Evolutionary conservation across 768 basidiomycete genomes (phyloP).

Genomic region (Lactarius deliciosus): DNA sequence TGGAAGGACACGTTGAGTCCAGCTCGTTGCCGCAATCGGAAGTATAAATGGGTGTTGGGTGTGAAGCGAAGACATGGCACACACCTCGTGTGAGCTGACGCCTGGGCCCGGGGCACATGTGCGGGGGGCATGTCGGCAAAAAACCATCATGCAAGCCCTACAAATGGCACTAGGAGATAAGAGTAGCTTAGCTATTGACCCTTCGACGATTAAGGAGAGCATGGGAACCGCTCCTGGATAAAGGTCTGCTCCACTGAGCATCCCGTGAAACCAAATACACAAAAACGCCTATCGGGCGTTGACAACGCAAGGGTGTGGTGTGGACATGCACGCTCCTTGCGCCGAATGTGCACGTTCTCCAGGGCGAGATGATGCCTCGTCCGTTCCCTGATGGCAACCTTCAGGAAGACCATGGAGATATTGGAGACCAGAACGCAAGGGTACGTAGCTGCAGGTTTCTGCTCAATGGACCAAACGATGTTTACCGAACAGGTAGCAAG

Average conservation of each 20-base stretch:
- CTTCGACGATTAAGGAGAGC: not conserved
- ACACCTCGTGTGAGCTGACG: slow-evolving; percentile 2
- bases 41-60: not conserved
- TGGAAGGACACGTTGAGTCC: slow-evolving; percentile 16
- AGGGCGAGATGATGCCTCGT: not conserved
- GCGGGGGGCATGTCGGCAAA: not conserved
- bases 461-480: not conserved
- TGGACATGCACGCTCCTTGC: not conserved
- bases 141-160: not conserved
- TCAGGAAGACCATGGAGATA: not conserved
- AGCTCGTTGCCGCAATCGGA: slow-evolving; percentile 5
- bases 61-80: not conserved
- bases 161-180: not conserved
- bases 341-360: not conserved
- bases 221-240: not conserved
- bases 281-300: slow-evolving; percentile 18
- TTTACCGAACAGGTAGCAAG: not conserved
- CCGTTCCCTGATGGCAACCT: not conserved
- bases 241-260: not conserved
- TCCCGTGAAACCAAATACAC: not conserved
- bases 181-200: not conserved
- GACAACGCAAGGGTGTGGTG: not conserved
- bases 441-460: not conserved
- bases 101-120: not conserved
- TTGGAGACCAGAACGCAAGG: not conserved